Conservation (phyloP, 805 yeast genomes). For the Sugiyamaella valdiviana region DNA sequence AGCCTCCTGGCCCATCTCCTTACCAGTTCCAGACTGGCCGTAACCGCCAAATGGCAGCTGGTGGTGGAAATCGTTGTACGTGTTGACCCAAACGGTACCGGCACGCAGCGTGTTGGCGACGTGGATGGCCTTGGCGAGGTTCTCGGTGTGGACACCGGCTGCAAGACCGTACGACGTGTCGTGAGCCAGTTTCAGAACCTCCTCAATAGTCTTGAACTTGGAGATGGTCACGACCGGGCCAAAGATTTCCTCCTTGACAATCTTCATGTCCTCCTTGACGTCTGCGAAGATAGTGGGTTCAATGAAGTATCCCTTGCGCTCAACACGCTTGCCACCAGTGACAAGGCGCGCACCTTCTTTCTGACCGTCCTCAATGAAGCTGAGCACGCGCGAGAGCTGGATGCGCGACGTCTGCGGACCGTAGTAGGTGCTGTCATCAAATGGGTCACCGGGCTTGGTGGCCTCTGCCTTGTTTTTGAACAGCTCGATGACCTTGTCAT, state of each 20-base stretch:
- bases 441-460: constrained; percentile 62
- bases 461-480: constrained; percentile 47
- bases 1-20: constrained; percentile 75
- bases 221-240: constrained; percentile 82
- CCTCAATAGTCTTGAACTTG: constrained; percentile 58
- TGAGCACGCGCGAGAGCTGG: constrained; percentile 70
- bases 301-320: constrained; percentile 53
- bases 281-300: constrained; percentile 74
- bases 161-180: constrained; percentile 78
- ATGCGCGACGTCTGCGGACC: constrained; percentile 84
- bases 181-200: constrained; percentile 65
- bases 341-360: constrained; percentile 76
- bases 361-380: constrained; percentile 70
- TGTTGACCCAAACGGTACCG: constrained; percentile 67
- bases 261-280: constrained; percentile 57
- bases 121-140: constrained; percentile 57
- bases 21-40: constrained; percentile 72
- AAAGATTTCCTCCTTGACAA: constrained; percentile 77
- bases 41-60: constrained; percentile 79
- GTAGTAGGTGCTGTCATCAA: constrained; percentile 64
- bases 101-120: constrained; percentile 56
- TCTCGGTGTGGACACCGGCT: constrained; percentile 69
- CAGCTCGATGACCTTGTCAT: constrained; percentile 62
- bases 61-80: constrained; percentile 62
- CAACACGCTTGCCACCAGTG: constrained; percentile 64